These are phyloP conservation scores for Mycosphaerella sp. DNA, from an alignment of 2,329 filamentous ascomycete species.

Conservation along the genomic window DNA sequence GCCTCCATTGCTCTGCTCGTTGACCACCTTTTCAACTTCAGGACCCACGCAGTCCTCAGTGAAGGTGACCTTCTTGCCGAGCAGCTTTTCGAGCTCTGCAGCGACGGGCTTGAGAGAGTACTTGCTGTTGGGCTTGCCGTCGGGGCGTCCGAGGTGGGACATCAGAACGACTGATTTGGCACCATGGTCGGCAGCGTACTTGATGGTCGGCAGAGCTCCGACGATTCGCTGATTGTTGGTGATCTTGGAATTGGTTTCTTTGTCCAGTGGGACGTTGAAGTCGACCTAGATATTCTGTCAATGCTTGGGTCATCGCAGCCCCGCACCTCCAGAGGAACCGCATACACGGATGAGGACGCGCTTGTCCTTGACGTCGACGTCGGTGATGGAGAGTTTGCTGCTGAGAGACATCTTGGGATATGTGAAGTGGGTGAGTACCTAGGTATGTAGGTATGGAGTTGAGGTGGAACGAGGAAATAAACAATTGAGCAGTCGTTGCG, in stretches of 20 bases:
- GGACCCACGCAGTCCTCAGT: slow-evolving; percentile 84
- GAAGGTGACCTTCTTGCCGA: slow-evolving; percentile 79
- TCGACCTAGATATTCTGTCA: slow-evolving; percentile 61
- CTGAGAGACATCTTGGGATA: slow-evolving; percentile 78
- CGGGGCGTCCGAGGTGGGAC: slow-evolving; percentile 95
- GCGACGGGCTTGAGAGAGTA: slow-evolving; percentile 92
- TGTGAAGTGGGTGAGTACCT: background rate
- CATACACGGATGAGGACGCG: slow-evolving; percentile 86
- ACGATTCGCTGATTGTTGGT: slow-evolving; percentile 99
- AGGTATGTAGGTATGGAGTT: background rate
- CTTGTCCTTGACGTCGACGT: slow-evolving; percentile 97
- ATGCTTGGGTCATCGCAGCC: background rate
- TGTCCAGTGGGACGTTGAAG: slow-evolving; percentile 98
- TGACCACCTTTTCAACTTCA: slow-evolving; percentile 84
- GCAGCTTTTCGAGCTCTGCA: slow-evolving; percentile 66
- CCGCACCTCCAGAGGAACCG: background rate
- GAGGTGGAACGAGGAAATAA: background rate
- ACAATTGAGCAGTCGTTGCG: background rate
- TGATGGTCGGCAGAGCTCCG: slow-evolving; percentile 57
- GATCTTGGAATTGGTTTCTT: slow-evolving; percentile 67
- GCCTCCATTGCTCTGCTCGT: slow-evolving; percentile 71
- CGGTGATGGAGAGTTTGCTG: slow-evolving; percentile 94
- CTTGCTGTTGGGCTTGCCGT: slow-evolving; percentile 83
- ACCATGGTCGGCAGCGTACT: slow-evolving; percentile 37
- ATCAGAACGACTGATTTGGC: slow-evolving; percentile 76